Evolutionary conservation across 352 stramenopile genomes (phyloP), one percentile per base, ranked within the genome.

Genomic region (Thalassiosira hispida): DNA sequence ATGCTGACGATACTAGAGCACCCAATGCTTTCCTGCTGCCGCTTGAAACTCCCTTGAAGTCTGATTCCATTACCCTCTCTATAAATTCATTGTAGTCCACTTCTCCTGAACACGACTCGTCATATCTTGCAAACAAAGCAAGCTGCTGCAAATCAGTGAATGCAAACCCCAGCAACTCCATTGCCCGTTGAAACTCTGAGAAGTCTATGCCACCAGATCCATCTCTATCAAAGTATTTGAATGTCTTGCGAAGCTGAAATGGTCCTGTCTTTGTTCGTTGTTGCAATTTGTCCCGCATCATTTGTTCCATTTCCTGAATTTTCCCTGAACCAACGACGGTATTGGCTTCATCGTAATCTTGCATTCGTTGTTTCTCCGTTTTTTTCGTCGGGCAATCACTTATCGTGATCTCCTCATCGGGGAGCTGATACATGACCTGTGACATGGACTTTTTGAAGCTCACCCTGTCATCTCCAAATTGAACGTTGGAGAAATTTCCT

Each of bases 141-240:
- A 89, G 66, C 70, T 86, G 82, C 59, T 89, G 82, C 22, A 89
- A 70, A 25, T 89, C 82, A 44, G 73, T 89, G 51, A 86, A 89
- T 71, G 82, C 73, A 77, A 89, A 89, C 9, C 82, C 82, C 82
- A 89, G 86, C 57, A 89, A 71, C 47, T 89, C 82, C 82, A 89
- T 89, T 56, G 82, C 82, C 6, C 74, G 60, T 76, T 89, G 82
- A 73, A 89, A 89, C 64, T 89, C 82, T 23, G 68, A 71, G 66
- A 89, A 89, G 29, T 89, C 82, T 44, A 89, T 89, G 18, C 82
- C 82, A 51, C 82, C 82, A 1, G 72, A 84, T 42, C 77, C 82
- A 82, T 89, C 82, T 60, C 82, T 42, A 56, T 89, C 82, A 77
- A 89, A 89, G 60, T 89, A 89, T 71, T 89, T 89, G 53, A 89